Evolutionary conservation across 768 basidiomycete genomes (phyloP), one percentile per base, ranked within the genome.

Genomic region (Strobilomyces dryophilus): DNA sequence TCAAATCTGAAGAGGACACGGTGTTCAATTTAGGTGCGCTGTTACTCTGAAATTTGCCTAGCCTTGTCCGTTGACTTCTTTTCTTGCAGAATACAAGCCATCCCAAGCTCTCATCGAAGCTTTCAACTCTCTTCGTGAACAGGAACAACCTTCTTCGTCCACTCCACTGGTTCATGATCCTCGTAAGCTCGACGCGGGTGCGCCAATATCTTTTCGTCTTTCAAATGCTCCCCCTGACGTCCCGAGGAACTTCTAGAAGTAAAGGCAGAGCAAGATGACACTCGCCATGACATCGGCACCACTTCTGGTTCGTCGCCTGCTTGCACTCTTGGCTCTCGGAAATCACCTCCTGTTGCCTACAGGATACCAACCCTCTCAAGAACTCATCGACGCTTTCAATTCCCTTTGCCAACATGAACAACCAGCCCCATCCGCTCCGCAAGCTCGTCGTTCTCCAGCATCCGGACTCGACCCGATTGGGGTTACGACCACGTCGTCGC

Each of bases 51-150:
- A 1, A 14, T 14, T 10, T 12, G 31, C 17, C 4, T 20, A 8
- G 8, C 15, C 32, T 49, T 5, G 20, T 14, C 6, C 8, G 20
- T 18, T 17, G 8, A 34, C 20, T 1, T 8, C 4, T 4, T 14
- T n/a, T 8, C 39, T 10, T 29, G 34, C 39, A 64, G 60, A 24
- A 39, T 55, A 63, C 8, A 21, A 52, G 29, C 63, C 56, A 6
- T 56, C 63, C 1, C 34, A 36, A 32, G 52, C 57, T 9, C 56
- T 65, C 24, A 7, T 56, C 9, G 54, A 64, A 0, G 60, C 63
- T 6, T 24, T 59, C 17, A 36, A 51, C 24, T 45, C 45, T 5
- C 55, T 51, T 9, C 4, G 12, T 24, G 49, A 1, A 34, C 9
- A 44, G 4, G 48, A 50, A 6, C 34, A 42, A 31, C 26, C 15